Evolutionary conservation across 768 basidiomycete species (phyloP), one percentile per base, ranked within the genome.

Genomic region (Mycena metata): DNA sequence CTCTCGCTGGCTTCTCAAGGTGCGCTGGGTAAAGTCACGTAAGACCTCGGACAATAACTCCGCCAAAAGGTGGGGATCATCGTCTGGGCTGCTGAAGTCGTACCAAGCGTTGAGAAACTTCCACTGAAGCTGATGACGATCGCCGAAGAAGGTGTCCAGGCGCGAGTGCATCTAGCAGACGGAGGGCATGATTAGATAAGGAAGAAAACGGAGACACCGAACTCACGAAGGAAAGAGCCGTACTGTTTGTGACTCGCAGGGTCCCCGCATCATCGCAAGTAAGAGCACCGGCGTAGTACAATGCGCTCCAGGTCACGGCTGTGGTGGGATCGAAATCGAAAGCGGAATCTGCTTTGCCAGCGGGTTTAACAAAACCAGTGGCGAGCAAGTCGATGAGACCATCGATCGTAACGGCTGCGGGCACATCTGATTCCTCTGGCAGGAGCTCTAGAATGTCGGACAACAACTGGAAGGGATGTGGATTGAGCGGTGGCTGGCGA

Each of bases 301-400:
- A 46, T 10, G 26, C n/a, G 26, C n/a, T 58, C 69, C 69, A 70
- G 15, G 36, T 61, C 30, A 63, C 23, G 6, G 45, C 35, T 16
- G 36, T 33, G 45, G 19, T 39, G 17, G 43, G 50, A 33, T 46
- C 64, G 10, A 61, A 45, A n/a, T 47, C 49, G 36, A 58, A 30
- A 17, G 43, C 33, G 10, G 41, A 33, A n/a, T 56, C 46, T 2
- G 41, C 4, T 21, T 54, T n/a, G 6, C 13, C 15, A 3, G 30
- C 35, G 23, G 56, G 26, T 17, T 64, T 39, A 4, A 65, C 49
- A 17, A 33, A 24, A 15, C 64, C 60, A 2, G 64, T 36, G 39
- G 68, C 63, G 24, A 69, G 57, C 26, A 70, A 43, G 16, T 63
- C 64, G 17, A 70, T 66, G 23, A 70, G n/a, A 9, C 17, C 46